Base-by-base conservation (phyloP, 768 basidiomycete genomes). In the Termitomyces sp. region DNA sequence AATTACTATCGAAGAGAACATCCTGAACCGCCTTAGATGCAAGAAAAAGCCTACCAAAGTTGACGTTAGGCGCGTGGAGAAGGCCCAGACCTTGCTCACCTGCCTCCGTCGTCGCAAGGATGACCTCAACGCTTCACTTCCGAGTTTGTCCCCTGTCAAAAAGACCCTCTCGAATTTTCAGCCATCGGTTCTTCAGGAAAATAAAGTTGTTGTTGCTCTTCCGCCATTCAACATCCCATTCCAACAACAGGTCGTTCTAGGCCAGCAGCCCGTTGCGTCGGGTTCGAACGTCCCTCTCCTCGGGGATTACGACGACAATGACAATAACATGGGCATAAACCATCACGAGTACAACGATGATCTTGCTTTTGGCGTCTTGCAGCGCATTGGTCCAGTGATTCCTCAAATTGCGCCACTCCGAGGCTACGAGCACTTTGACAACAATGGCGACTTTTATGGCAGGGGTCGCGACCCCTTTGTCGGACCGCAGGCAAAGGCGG, bases 391-490 rank as follows among this genome's bases (percentile, higher is more conserved):
- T 9, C 42, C 38, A 7, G 15, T 38, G 3, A 67, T 73, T 22
- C 70, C 70, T 9, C 9, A 62, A 36, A 65, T 73, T 6, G 64
- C 73, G 3, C 71, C 75, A 4, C 50, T 75, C 3, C 45, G 50
- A 12, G 61, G 62, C 18, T 64, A 70, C 8, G 75, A 80, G 42
- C 59, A 72, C 22, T 69, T 66, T 32, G 83, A 84, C 63, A 70
- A 68, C 0, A 74, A 81, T 49, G 83, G 81, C 1, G 76, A 83
- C 57, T 84, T 74, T 60, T 72, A 79, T 62, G 82, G 84, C 7
- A 74, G 80, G 2, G 81, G 79, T 9, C 70, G 73, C 20, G 81
- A 84, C 63, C 66, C 69, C 3, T 84, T 79, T 64, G 61, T 64
- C 3, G 82, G 81, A 0, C 82, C 83, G 15, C 74, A 75, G 35